A percentile compares a stretch with the other conserved stretches of the same genome.
Conservation (phyloP, 2,329 filamentous ascomycete species). For the Neofusicoccum sp. region DNA sequence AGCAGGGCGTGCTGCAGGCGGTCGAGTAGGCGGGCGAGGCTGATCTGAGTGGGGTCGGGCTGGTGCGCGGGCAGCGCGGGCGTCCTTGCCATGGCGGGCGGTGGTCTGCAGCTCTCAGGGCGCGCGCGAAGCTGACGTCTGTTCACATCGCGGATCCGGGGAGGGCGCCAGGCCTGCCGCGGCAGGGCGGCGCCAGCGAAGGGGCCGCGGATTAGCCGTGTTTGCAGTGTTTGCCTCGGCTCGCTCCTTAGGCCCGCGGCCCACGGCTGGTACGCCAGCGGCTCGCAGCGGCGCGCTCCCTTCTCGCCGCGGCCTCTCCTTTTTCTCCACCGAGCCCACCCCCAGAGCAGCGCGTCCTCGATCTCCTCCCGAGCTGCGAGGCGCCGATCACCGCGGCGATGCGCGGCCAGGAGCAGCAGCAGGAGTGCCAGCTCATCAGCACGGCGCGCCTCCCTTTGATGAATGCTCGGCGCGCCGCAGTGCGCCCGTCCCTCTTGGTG, state of each 20-base stretch:
- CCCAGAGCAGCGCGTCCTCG: conserved; percentile 11
- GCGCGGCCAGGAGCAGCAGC: not conserved
- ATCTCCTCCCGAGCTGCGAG: not conserved
- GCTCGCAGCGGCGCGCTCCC: not conserved
- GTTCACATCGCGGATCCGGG: conserved; percentile 19
- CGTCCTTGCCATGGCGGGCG: conserved; percentile 2
- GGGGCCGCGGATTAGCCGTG: not conserved
- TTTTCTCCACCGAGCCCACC: not conserved
- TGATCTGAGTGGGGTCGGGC: conserved; percentile 29
- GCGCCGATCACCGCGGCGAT: conserved; percentile 1
- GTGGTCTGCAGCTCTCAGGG: not conserved
- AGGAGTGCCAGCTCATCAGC: conserved; percentile 6
- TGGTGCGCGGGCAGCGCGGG: conserved; percentile 11
- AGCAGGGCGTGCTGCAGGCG: conserved; percentile 66
- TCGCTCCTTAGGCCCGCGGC: not conserved
- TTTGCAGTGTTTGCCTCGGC: not conserved
- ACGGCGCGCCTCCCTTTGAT: conserved; percentile 1
- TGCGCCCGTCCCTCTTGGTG: conserved; percentile 5
- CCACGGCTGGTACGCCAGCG: not conserved
- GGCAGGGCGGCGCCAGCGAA: not conserved
- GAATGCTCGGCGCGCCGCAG: conserved; percentile 3
- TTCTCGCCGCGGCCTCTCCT: conserved; percentile 2
- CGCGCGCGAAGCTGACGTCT: not conserved
- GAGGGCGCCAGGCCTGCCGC: not conserved
- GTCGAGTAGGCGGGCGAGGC: conserved; percentile 63